Base-by-base conservation (phyloP, 805 yeast species). In the Hanseniaspora lindneri region DNA sequence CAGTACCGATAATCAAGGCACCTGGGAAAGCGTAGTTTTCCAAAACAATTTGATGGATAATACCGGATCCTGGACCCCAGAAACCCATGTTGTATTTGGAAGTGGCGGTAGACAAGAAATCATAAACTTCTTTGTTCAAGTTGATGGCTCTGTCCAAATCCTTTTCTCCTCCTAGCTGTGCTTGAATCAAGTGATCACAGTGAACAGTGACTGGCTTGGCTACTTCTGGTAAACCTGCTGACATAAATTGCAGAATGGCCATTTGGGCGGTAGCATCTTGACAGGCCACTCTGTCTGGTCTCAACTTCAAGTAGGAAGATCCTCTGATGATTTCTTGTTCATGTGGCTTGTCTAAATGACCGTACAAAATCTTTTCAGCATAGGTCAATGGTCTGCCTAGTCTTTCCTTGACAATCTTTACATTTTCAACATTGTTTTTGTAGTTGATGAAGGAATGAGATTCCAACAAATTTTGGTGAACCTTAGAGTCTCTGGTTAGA, bases 21-120 rank as follows among this genome's bases (percentile, higher is more conserved):
- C 97, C 97, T 66, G 97, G 97, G 78, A 83, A 85, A 53, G 95
- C 92, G 69, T 84, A 88, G 75, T 88, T 89, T 73, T 88, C 97
- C 62, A 88, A 74, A 42, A 88, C 94, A 57, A 88, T 89, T 73
- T 88, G 97, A 71, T 88, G 97, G 61, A 88, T 88, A 61, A 88
- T 88, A 75, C 97, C 97, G 36, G 96, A 87, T 62, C 96, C 96
- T 60, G 96, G 96, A 64, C 88, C 88, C 97, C 97, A 88, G 79
- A 88, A 88, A 68, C 94, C 96, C 67, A 88, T 83, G 73, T 89
- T 87, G 73, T 88, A 88, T 73, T 87, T 88, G 60, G 89, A 87
- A 61, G 94, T 86, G 55, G 95, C 88, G 51, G 87, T 70, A 56
- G 83, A 76, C 66, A 88, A 75, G 71, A 88, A 89, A 68, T 88